phyloP scores from a whole-genome alignment of 345 rosid species.

The Acer saccharum region DNA sequence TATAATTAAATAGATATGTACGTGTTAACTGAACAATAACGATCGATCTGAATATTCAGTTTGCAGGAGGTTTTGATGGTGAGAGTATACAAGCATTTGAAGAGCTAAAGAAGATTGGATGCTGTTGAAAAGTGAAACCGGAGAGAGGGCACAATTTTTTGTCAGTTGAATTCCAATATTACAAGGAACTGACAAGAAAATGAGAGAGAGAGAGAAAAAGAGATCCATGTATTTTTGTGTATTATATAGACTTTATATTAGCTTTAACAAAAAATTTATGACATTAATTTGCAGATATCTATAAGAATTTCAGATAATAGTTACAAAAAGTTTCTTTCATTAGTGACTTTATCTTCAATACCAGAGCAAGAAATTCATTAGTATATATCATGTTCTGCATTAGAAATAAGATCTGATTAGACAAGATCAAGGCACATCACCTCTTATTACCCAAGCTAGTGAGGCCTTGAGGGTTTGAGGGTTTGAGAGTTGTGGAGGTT shows the following conservation, averaged over 20 bases:
- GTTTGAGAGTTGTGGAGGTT: too few relatives aligned
- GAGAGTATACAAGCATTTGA: slow-evolving; percentile 60
- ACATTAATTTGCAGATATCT: neutral
- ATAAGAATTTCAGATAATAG: neutral
- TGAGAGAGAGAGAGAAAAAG: neutral
- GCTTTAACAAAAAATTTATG: neutral
- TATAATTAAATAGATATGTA: too few relatives aligned
- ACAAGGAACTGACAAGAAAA: neutral
- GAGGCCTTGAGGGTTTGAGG: too few relatives aligned
- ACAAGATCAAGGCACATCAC: too few relatives aligned
- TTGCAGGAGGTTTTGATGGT: slow-evolving; percentile 91
- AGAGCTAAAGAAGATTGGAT: slow-evolving; percentile 57
- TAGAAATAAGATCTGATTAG: neutral
- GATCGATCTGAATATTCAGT: slow-evolving; percentile 46
- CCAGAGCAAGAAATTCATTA: neutral
- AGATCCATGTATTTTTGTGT: neutral
- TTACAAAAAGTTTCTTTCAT: neutral
- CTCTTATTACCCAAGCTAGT: too few relatives aligned
- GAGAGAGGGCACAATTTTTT: neutral
- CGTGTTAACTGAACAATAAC: neutral
- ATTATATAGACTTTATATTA: neutral
- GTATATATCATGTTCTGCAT: neutral
- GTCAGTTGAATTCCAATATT: neutral
- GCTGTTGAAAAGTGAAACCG: neutral
- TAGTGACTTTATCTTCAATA: neutral